Percentiles rank a stretch among this genome's conserved stretches.
Evolutionary conservation across 2,329 filamentous ascomycete species (phyloP).

Genomic region (Alternaria tenuissima): DNA sequence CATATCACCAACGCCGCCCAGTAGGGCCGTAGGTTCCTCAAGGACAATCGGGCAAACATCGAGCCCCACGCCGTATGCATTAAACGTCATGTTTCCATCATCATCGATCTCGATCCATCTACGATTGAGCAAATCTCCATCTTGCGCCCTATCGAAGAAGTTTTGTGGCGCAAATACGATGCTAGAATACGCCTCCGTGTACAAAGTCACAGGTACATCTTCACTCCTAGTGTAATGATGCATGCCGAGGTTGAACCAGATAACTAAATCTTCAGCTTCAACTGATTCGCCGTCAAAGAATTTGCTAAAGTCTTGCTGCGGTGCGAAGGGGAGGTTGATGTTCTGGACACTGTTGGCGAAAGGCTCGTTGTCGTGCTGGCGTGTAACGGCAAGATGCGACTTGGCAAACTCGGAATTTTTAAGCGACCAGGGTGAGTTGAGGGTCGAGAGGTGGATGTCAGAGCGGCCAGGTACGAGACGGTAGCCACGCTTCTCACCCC

Average conservation of each 20-base stretch:
- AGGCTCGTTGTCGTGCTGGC: conserved; percentile 58
- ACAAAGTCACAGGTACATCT: conserved; percentile 9
- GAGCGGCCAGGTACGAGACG: conserved; percentile 48
- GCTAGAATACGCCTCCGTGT: conserved; percentile 7
- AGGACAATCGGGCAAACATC: conserved; percentile 10
- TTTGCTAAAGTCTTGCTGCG: conserved; percentile 43
- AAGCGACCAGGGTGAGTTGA: conserved; percentile 48
- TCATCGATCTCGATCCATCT: conserved; percentile 18
- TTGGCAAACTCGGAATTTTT: conserved; percentile 49
- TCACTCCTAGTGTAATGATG: conserved; percentile 45
- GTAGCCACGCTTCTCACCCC: conserved; percentile 63
- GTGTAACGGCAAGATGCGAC: conserved; percentile 53
- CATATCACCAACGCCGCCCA: conserved; percentile 3
- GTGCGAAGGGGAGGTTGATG: conserved; percentile 49
- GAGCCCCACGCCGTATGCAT: conserved; percentile 20
- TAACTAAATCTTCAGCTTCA: conserved; percentile 52
- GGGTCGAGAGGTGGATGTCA: conserved; percentile 46
- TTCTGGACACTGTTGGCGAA: conserved; percentile 49
- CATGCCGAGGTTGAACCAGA: conserved; percentile 63
- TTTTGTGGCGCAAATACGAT: conserved; percentile 12
- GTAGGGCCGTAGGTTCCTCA: conserved; percentile 14
- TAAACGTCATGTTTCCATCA: conserved; percentile 7
- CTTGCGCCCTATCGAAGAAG: conserved; percentile 6
- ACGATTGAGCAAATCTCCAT: conserved; percentile 20
- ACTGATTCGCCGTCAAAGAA: conserved; percentile 60